These are phyloP conservation scores for Fraxinus paxiana DNA, from an alignment of 305 asterid genomes.

Conservation along the genomic window DNA sequence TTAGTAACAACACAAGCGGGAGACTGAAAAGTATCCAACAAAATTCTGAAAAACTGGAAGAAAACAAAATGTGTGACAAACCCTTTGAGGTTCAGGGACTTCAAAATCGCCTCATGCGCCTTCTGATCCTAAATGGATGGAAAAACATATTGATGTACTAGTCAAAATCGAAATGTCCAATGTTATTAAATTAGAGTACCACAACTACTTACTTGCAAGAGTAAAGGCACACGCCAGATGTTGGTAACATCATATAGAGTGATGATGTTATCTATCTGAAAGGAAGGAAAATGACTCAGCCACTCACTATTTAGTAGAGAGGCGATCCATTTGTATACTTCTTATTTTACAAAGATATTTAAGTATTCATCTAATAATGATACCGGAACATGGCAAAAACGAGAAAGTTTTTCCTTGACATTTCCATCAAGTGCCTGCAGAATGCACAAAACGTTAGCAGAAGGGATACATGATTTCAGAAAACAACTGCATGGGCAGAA, in stretches of 20 bases:
- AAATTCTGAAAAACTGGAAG: not conserved
- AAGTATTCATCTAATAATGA: not conserved
- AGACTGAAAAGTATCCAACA: not conserved
- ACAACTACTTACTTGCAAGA: constrained; percentile 54
- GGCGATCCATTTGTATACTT: constrained; percentile 11
- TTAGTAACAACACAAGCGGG: constrained; percentile 7
- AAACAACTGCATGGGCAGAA: not conserved
- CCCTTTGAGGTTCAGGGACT: constrained; percentile 64
- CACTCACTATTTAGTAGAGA: constrained; percentile 6
- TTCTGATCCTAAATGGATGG: constrained; percentile 62
- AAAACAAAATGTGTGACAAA: constrained; percentile 32
- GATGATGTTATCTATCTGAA: constrained; percentile 62
- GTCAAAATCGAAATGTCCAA: not conserved
- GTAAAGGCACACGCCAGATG: constrained; percentile 86
- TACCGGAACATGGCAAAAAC: constrained; percentile 92
- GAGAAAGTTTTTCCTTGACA: constrained; percentile 74
- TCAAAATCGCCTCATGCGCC: constrained; percentile 86
- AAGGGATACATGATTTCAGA: not conserved
- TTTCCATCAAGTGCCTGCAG: constrained; percentile 71
- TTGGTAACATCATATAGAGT: constrained; percentile 74
- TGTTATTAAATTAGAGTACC: constrained; percentile 17
- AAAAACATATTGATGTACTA: not conserved
- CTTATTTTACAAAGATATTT: not conserved
- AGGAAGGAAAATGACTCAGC: constrained; percentile 16
- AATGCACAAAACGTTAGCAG: constrained; percentile 26